A percentile compares a stretch with the other conserved stretches of the same genome.
These are phyloP conservation scores for Gaeumannomyces sp. DNA, from an alignment of 2,329 filamentous ascomycete genomes.

Conservation along the genomic window DNA sequence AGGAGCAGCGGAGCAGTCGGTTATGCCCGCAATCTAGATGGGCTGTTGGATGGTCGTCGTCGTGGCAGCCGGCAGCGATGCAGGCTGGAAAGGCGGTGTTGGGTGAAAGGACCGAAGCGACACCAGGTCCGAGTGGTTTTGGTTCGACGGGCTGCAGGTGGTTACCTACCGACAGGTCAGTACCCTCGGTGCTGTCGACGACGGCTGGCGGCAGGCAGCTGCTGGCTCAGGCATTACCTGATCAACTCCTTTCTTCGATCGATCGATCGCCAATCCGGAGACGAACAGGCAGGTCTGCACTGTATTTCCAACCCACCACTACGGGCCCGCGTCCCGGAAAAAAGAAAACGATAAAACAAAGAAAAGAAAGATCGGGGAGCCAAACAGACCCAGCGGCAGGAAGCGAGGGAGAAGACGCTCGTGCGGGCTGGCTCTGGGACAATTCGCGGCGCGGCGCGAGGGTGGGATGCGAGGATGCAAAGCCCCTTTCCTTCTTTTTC, in stretches of 20 bases:
- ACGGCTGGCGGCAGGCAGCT: too few relatives aligned
- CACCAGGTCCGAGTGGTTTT: background rate
- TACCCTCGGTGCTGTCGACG: background rate
- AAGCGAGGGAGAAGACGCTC: background rate
- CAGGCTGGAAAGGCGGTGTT: background rate
- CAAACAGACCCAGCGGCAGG: background rate
- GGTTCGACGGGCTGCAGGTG: background rate
- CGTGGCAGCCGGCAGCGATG: background rate
- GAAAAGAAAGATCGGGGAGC: constrained; percentile 1
- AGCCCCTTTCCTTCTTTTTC: background rate
- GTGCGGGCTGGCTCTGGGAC: background rate
- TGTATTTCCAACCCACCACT: background rate
- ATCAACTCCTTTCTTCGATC: background rate
- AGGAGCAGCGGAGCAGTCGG: background rate
- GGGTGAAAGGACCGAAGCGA: background rate
- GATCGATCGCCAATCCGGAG: background rate
- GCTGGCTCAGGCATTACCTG: background rate
- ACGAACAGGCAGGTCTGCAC: background rate
- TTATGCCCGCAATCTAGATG: background rate
- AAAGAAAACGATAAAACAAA: constrained; percentile 7
- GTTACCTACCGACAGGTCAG: background rate
- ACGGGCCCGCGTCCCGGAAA: background rate
- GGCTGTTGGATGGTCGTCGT: background rate
- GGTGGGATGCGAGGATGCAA: background rate
- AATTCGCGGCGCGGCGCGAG: background rate